Percentiles rank a stretch among this genome's conserved stretches.
phyloP scores from a whole-genome alignment of 2,329 filamentous ascomycete species.

The Colletotrichum sp. region DNA sequence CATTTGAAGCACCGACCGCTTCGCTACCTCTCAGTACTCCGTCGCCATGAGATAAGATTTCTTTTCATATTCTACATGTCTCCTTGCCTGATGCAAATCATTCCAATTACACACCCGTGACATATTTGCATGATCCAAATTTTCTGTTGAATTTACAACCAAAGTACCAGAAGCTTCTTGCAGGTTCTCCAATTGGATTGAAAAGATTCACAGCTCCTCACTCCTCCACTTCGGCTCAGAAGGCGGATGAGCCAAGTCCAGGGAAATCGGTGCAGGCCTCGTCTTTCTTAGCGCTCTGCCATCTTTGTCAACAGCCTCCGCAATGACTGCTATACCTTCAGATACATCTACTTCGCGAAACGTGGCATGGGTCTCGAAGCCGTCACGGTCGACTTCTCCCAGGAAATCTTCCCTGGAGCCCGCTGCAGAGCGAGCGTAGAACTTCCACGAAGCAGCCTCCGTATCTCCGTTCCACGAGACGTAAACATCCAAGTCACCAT shows the following conservation, averaged over 20 bases:
- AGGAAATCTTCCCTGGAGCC: rapidly evolving
- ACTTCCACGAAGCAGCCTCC: neutral
- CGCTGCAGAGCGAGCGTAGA: neutral
- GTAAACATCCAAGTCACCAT: rapidly evolving
- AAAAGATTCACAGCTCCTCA: neutral
- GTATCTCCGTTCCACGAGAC: neutral
- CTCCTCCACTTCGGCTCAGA: neutral
- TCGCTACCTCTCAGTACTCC: rapidly evolving
- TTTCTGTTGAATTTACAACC: no score
- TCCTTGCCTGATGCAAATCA: no score
- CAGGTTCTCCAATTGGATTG: no score
- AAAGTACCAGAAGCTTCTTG: no score
- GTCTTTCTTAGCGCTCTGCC: neutral
- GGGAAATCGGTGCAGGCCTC: neutral
- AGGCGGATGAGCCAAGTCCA: neutral
- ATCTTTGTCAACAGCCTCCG: neutral
- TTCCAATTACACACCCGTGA: no score
- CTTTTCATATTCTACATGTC: neutral
- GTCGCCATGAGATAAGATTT: neutral
- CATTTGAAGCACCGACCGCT: neutral
- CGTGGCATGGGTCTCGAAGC: neutral
- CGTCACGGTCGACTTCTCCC: rapidly evolving
- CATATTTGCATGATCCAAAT: rapidly evolving
- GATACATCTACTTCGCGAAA: rapidly evolving
- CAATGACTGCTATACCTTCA: rapidly evolving